Conservation (phyloP, 495 filamentous ascomycete genomes). For the Parathielavia appendiculata region DNA sequence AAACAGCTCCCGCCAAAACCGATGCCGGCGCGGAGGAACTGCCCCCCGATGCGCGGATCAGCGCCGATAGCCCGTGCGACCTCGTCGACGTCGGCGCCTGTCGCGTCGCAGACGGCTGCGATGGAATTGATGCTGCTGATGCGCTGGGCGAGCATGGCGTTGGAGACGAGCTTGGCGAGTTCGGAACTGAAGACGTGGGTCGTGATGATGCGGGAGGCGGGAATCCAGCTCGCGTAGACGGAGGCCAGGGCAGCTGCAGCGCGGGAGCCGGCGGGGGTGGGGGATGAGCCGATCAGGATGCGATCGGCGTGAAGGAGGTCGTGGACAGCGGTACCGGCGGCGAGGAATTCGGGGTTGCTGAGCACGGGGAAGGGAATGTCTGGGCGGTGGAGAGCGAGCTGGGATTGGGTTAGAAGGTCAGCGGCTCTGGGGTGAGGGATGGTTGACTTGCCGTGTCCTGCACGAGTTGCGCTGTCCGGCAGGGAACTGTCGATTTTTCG, state of each 20-base stretch:
- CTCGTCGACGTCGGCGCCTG: conserved; percentile 4
- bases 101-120: not conserved
- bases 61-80: not conserved
- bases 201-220: not conserved
- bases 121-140: conserved; percentile 8
- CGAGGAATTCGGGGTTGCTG: conserved; percentile 7
- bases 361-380: not conserved
- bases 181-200: conserved; percentile 5
- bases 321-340: not conserved
- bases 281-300: conserved; percentile 3
- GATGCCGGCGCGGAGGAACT: conserved; percentile 6
- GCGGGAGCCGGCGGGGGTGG: not conserved
- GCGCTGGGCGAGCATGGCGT: conserved; percentile 5
- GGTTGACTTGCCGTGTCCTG: not conserved
- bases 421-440: not conserved
- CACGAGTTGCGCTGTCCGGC: conserved; percentile 6
- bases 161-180: not conserved
- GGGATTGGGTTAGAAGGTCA: not conserved
- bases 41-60: conserved; percentile 5
- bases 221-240: conserved; percentile 5
- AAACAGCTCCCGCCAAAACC: conserved; percentile 5
- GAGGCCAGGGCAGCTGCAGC: conserved; percentile 1
- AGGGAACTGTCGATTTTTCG: conserved; percentile 6
- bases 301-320: conserved; percentile 2
- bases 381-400: conserved; percentile 1